These are phyloP conservation scores for Oryza australiensis DNA, from an alignment of 176 grass and related monocot species.

Conservation along the genomic window DNA sequence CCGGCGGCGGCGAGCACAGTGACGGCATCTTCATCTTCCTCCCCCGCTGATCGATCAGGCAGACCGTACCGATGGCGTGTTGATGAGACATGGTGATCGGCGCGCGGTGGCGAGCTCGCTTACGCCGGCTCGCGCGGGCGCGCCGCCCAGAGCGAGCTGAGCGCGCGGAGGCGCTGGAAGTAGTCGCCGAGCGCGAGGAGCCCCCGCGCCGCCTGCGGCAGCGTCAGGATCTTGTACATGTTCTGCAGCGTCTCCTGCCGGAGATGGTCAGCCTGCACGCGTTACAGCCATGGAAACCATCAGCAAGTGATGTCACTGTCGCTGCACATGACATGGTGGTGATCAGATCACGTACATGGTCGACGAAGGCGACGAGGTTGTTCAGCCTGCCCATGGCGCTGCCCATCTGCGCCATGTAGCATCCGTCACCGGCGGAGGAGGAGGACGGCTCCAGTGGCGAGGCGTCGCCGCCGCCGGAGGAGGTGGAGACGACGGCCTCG, in stretches of 20 bases:
- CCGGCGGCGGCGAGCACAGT: background rate
- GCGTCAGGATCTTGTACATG: conserved; percentile 71
- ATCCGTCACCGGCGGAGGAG: background rate
- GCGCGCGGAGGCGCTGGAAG: conserved; percentile 63
- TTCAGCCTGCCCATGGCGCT: conserved; percentile 54
- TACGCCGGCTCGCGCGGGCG: conserved; percentile 57
- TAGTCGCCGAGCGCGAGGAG: conserved; percentile 79
- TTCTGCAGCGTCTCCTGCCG: conserved; percentile 62
- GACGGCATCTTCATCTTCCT: background rate
- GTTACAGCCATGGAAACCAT: no score
- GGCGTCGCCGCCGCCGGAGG: background rate
- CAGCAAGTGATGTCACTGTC: no score
- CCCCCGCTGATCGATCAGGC: background rate
- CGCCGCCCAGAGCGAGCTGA: conserved; percentile 76
- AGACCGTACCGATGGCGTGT: no score
- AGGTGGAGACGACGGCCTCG: background rate
- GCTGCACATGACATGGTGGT: no score
- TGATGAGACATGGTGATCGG: no score
- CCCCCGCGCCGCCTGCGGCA: conserved; percentile 58
- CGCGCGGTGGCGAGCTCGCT: background rate
- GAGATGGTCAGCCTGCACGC: conserved; percentile 62
- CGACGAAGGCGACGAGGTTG: conserved; percentile 57
- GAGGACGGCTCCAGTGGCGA: background rate
- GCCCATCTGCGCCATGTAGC: conserved; percentile 61
- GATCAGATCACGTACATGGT: background rate